phyloP scores from a whole-genome alignment of 768 basidiomycete species.

The Boletus rubropictus region DNA sequence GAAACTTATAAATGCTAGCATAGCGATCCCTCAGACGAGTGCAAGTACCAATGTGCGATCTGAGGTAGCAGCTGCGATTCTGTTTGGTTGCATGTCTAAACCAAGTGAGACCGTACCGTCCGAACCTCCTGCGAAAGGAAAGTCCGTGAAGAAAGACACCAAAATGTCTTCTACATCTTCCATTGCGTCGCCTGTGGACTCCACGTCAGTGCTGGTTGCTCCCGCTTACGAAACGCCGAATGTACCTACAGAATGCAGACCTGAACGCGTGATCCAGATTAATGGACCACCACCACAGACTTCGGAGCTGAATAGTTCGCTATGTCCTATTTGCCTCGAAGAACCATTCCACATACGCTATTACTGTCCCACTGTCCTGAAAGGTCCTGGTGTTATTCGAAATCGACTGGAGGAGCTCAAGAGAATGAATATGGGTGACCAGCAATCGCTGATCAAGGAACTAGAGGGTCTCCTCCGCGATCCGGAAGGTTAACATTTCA shows the following conservation, averaged over 20 bases:
- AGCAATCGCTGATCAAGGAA: conserved; percentile 35
- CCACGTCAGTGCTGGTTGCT: background rate
- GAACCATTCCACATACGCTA: conserved; percentile 43
- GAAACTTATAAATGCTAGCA: conserved; percentile 20
- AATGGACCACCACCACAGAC: background rate
- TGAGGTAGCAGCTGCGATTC: conserved; percentile 19
- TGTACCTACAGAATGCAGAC: background rate
- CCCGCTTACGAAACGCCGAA: background rate
- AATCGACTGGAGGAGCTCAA: conserved; percentile 43
- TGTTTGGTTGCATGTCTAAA: conserved; percentile 4
- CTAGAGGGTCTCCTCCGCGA: conserved; percentile 33
- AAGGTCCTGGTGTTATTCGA: conserved; percentile 39
- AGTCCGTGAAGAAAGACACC: conserved; percentile 4
- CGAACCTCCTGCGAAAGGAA: conserved; percentile 8
- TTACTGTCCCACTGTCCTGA: conserved; percentile 43
- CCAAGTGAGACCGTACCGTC: conserved; percentile 3
- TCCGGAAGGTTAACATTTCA: conserved; percentile 23
- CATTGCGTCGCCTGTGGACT: background rate
- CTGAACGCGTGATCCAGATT: background rate
- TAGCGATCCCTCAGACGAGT: conserved; percentile 17
- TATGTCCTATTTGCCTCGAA: conserved; percentile 44
- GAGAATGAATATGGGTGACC: conserved; percentile 16
- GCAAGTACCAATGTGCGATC: conserved; percentile 13
- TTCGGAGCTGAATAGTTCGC: conserved; percentile 2
- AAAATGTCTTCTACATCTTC: conserved; percentile 5